Evolutionary conservation across 1,284 basidiomycete species (phyloP).

Genomic region (Microbotryum silenes-acaulis): DNA sequence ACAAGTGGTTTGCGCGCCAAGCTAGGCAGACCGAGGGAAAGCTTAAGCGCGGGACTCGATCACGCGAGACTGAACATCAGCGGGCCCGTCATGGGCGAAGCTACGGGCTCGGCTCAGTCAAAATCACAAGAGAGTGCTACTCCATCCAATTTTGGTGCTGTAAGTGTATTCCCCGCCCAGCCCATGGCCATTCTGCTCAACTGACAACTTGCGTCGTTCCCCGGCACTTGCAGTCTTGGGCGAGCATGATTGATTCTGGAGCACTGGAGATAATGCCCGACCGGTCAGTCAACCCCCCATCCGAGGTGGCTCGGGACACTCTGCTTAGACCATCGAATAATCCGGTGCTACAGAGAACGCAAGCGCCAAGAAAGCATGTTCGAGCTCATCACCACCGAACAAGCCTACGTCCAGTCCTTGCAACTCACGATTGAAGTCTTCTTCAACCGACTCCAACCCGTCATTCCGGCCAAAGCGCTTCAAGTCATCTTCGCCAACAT

Average conservation of each 20-base stretch:
- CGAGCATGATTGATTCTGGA: constrained; percentile 72
- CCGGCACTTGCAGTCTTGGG: constrained; percentile 62
- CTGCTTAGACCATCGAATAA: too few relatives aligned
- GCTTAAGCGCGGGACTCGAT: constrained; percentile 34
- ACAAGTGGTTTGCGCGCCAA: constrained; percentile 5
- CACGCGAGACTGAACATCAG: constrained; percentile 36
- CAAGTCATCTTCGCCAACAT: constrained; percentile 86
- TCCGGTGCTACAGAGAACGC: constrained; percentile 51
- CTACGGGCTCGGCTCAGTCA: background rate
- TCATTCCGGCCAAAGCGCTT: constrained; percentile 69
- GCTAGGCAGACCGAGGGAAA: too few relatives aligned
- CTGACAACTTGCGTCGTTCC: background rate
- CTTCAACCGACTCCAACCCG: constrained; percentile 64
- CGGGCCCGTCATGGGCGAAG: constrained; percentile 39
- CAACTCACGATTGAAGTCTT: constrained; percentile 86
- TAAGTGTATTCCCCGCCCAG: constrained; percentile 42
- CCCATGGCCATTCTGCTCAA: background rate
- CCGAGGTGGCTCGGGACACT: too few relatives aligned
- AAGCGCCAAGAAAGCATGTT: constrained; percentile 86
- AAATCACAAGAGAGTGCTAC: constrained; percentile 46
- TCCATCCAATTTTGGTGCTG: constrained; percentile 52
- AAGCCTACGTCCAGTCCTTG: constrained; percentile 75
- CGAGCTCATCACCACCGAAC: constrained; percentile 82
- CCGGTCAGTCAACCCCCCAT: too few relatives aligned
- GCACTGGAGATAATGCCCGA: constrained; percentile 68